Evolutionary conservation across 495 filamentous ascomycete species (phyloP).

Genomic region (Lentithecium fluviatile): DNA sequence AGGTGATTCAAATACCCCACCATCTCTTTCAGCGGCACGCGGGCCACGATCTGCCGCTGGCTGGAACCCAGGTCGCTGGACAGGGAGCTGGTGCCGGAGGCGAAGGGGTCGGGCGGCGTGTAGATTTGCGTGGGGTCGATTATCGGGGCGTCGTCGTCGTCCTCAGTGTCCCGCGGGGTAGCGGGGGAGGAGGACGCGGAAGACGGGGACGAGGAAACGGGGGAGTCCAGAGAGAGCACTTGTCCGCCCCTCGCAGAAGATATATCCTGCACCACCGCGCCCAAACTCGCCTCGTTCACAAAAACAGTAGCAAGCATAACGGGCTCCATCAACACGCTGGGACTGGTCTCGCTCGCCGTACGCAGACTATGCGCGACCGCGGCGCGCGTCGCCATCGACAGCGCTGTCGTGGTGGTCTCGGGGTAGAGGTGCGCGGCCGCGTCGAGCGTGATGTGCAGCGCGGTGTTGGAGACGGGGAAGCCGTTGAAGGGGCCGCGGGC

Average conservation of each 20-base stretch:
- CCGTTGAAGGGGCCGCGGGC: slow-evolving; percentile 75
- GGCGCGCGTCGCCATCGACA: slow-evolving; percentile 72
- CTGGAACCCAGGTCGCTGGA: slow-evolving; percentile 6
- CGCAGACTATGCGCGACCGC: slow-evolving; percentile 54
- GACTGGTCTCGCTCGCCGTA: slow-evolving; percentile 57
- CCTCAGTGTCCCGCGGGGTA: too few species aligned
- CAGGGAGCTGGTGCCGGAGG: slow-evolving; percentile 26
- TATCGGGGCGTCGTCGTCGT: slow-evolving; percentile 40
- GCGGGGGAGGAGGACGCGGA: slow-evolving; percentile 33
- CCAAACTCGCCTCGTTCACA: slow-evolving; percentile 77
- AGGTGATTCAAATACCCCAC: slow-evolving; percentile 92
- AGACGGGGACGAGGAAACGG: slow-evolving; percentile 37
- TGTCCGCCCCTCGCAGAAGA: slow-evolving; percentile 78
- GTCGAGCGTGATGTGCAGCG: slow-evolving; percentile 68
- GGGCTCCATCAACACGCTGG: slow-evolving; percentile 78
- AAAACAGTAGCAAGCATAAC: slow-evolving; percentile 84
- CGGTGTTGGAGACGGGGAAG: slow-evolving; percentile 71
- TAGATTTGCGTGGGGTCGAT: slow-evolving; percentile 75
- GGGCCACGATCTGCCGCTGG: slow-evolving; percentile 68
- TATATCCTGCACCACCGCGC: slow-evolving; percentile 87
- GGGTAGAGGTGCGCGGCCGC: slow-evolving; percentile 62
- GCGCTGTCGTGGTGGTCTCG: slow-evolving; percentile 68
- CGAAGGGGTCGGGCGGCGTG: slow-evolving; percentile 81
- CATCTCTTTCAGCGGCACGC: slow-evolving; percentile 94
- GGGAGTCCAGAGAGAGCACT: slow-evolving; percentile 71